Conservation (phyloP, 805 yeast species). For the Candida sonorensis region DNA sequence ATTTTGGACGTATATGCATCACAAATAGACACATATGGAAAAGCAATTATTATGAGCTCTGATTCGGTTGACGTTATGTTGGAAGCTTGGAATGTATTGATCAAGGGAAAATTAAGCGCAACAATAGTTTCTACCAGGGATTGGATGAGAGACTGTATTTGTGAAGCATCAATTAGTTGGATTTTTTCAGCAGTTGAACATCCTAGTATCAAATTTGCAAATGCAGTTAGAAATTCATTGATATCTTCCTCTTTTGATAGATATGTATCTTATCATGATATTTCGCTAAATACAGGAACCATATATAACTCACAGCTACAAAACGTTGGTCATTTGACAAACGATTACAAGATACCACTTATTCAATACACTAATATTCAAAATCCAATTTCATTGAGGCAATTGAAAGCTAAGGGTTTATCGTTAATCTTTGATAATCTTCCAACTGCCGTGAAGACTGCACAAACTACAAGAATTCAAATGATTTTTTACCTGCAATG, state of each 20-base stretch:
- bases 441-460: conserved; percentile 1
- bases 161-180: conserved; percentile 45
- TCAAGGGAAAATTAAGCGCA: conserved; percentile 44
- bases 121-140: conserved; percentile 47
- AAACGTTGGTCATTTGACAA: conserved; percentile 28
- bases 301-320: conserved; percentile 13
- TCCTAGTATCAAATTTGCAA: conserved; percentile 32
- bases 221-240: conserved; percentile 30
- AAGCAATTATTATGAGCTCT: conserved; percentile 38
- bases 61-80: conserved; percentile 13
- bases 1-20: conserved; percentile 32
- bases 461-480: conserved; percentile 44
- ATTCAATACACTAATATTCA: conserved; percentile 24
- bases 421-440: conserved; percentile 3
- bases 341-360: conserved; percentile 29
- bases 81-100: conserved; percentile 9
- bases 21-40: conserved; percentile 43
- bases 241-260: conserved; percentile 38
- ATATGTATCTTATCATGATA: conserved; percentile 27
- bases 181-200: conserved; percentile 33
- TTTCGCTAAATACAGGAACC: conserved; percentile 16
- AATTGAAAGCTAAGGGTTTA: conserved; percentile 8
- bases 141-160: conserved; percentile 40
- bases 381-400: conserved; percentile 24
- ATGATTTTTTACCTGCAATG: conserved; percentile 51